Evolutionary conservation across 2,329 filamentous ascomycete species (phyloP).

Genomic region (Bipolaris cookei): DNA sequence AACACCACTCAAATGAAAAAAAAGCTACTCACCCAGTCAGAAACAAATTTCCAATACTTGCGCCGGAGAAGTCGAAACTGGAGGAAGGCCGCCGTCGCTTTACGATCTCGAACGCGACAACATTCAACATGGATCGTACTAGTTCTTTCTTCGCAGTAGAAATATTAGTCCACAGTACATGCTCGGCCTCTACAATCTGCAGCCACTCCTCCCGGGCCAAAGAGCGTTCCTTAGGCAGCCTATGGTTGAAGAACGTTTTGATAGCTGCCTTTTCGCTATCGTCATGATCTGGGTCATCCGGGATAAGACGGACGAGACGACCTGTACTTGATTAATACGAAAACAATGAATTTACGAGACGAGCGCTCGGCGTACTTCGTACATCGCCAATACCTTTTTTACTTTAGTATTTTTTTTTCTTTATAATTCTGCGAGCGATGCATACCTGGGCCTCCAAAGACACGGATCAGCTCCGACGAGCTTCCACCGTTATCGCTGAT

Average conservation of each 20-base stretch:
- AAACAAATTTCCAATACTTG: constrained; percentile 60
- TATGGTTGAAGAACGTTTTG: constrained; percentile 84
- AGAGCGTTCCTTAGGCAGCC: constrained; percentile 68
- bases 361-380: constrained; percentile 62
- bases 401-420: constrained; percentile 4
- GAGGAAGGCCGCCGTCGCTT: constrained; percentile 56
- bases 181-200: constrained; percentile 83
- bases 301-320: constrained; percentile 88
- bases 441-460: constrained; percentile 88
- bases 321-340: constrained; percentile 57
- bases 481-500: constrained; percentile 96
- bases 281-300: constrained; percentile 62
- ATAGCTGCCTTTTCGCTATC: constrained; percentile 69
- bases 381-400: constrained; percentile 71
- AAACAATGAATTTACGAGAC: not conserved
- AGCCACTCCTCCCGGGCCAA: constrained; percentile 81
- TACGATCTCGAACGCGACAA: constrained; percentile 58
- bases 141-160: constrained; percentile 59
- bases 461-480: constrained; percentile 89
- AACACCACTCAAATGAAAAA: not conserved
- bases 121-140: constrained; percentile 58
- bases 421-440: constrained; percentile 8
- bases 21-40: constrained; percentile 54
- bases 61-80: constrained; percentile 58
- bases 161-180: constrained; percentile 71